Base-by-base conservation (phyloP, 1,139 yeast species). In the Cylindricascospora bacillispora region DNA sequence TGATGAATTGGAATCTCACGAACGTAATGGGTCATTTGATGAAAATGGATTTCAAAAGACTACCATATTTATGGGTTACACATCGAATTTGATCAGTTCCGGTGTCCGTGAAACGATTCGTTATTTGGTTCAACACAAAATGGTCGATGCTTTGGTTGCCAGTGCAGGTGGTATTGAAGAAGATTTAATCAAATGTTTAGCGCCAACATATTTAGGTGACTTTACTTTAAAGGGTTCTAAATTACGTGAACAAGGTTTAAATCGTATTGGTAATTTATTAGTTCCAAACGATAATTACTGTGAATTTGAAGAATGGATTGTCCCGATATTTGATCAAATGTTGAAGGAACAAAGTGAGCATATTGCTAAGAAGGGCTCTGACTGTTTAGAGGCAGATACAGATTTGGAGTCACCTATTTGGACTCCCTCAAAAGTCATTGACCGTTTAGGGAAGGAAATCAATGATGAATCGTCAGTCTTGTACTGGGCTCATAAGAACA, bases 281-380 rank as follows among this genome's bases (percentile, higher is more conserved):
- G 98, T 89, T 32, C 99, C 99, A 31, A 89, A 89, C 56, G 98
- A 92, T 56, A 89, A 89, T 62, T 89, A 89, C 61, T 86, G 97
- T 63, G 76, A 73, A 51, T 89, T 89, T 50, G 99, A 89, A 59
- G 98, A 92, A 56, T 89, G 98, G 98, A 81, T 89, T 44, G 92
- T 89, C 21, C 98, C 98, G 19, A 70, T 89, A 33, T 67, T 89
- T 46, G 95, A 86, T 53, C 70, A 63, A 32, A 74, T 86, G 73
- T 66, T 86, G 36, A 79, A 79, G 48, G 98, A 89, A 57, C 98
- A 89, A 60, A 83, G 80, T 45, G 75, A 57, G 30, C 74, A 70
- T 35, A 69, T 73, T 43, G 57, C 62, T 33, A 61, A 65, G 40
- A 57, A 60, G 17, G 71, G 70, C 13, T 47, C 48, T 13, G 63